phyloP scores from a whole-genome alignment of 2,329 filamentous ascomycete species.

The Stagonosporopsis tanaceti region DNA sequence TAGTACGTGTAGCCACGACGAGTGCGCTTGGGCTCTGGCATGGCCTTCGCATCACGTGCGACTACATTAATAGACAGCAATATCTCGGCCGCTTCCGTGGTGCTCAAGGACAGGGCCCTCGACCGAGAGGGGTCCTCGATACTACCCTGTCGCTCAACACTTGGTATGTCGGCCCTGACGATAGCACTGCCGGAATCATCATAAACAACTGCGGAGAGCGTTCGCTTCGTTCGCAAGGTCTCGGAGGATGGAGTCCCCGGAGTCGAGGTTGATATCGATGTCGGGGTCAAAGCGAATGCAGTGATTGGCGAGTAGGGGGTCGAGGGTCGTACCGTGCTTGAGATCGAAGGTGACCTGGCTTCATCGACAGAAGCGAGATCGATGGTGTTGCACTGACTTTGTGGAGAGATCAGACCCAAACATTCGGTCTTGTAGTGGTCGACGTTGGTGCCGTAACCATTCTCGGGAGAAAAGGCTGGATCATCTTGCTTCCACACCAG shows the following conservation, averaged over 20 bases:
- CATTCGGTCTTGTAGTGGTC: constrained; percentile 49
- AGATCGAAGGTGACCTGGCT: constrained; percentile 23
- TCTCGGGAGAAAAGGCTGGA: constrained; percentile 44
- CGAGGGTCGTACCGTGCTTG: constrained; percentile 17
- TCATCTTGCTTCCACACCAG: constrained; percentile 21
- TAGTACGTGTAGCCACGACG: constrained; percentile 38
- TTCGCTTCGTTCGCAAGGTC: constrained; percentile 36
- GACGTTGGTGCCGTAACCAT: constrained; percentile 54
- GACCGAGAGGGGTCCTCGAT: no score
- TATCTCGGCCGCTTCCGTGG: constrained; percentile 46
- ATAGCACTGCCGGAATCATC: not conserved
- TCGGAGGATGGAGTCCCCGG: constrained; percentile 21
- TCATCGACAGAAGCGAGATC: constrained; percentile 53
- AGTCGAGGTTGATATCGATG: constrained; percentile 25
- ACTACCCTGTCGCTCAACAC: not conserved
- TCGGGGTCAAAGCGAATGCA: constrained; percentile 6
- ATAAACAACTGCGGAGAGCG: constrained; percentile 34
- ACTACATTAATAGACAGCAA: constrained; percentile 43
- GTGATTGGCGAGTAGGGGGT: constrained; percentile 21
- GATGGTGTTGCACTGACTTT: constrained; percentile 30
- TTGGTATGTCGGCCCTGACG: not conserved
- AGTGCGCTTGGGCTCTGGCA: constrained; percentile 38
- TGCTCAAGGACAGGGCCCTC: not conserved
- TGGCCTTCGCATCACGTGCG: constrained; percentile 26
- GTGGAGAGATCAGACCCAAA: constrained; percentile 52